Conservation (phyloP, 148 eudicot genomes). For the Persicaria tinctoria region DNA sequence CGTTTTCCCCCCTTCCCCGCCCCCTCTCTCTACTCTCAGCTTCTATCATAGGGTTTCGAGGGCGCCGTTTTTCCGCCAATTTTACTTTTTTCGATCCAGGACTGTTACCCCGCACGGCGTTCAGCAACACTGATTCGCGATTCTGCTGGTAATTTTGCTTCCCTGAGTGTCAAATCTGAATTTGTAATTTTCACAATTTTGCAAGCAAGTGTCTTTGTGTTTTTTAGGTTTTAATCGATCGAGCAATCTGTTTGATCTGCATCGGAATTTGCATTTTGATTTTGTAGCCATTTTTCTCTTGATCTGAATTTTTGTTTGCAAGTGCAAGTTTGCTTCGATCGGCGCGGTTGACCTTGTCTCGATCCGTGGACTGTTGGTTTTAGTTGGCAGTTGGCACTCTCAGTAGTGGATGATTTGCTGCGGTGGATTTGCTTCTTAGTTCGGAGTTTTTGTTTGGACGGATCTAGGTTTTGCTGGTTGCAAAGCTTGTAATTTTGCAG, state of each 20-base stretch:
- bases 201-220: neutral
- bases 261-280: neutral
- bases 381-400: neutral
- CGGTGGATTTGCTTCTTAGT: neutral
- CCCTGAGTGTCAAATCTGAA: constrained; percentile 10
- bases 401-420: neutral
- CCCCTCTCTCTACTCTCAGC: constrained; percentile 14
- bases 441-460: neutral
- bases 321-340: constrained; percentile 4
- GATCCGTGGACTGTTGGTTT: constrained; percentile 10
- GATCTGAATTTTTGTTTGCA: neutral
- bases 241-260: constrained; percentile 1
- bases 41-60: constrained; percentile 54
- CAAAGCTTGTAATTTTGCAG: constrained; percentile 1
- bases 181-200: constrained; percentile 1
- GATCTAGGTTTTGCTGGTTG: constrained; percentile 2
- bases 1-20: constrained; percentile 12
- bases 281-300: neutral
- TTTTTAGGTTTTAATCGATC: neutral
- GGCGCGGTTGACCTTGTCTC: constrained; percentile 5
- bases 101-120: constrained; percentile 9
- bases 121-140: constrained; percentile 16
- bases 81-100: constrained; percentile 24
- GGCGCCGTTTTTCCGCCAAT: constrained; percentile 32
- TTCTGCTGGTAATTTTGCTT: constrained; percentile 26